Evolutionary conservation across 805 yeast genomes (phyloP), one percentile per base, ranked within the genome.

Genomic region (Candida morakotiae): DNA sequence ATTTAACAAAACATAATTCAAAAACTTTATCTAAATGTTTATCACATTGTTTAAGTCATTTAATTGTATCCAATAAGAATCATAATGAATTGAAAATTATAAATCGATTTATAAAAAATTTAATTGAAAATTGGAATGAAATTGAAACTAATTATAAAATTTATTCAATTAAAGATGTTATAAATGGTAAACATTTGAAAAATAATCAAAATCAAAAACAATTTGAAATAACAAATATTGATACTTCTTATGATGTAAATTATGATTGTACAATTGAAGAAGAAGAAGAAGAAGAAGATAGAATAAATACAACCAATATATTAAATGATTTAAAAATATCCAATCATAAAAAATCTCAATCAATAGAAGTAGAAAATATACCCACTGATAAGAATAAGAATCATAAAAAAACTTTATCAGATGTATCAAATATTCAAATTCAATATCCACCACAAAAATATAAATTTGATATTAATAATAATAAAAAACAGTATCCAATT

Each of bases 21-120:
- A 36, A 49, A 8, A 50, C 71, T 5, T 44, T 75, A 16, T 60
- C 81, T 31, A 71, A 67, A 44, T 61, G 75, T 18, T 49, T 81
- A 29, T 65, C 75, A 7, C 77, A 81, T 14, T 70, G 82, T 10
- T 46, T 83, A 22, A 71, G 81, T 39, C 81, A 81, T 30, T 75
- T 74, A 45, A 36, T 56, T 18, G 41, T 57, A 10, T 57, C 63
- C 34, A 49, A 52, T n/a, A 54, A 53, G 15, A 71, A 67, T 41
- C 66, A 69, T 28, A 79, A 78, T 43, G 58, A 67, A 31, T 45
- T 71, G 6, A 63, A 73, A 6, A 66, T 81, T 13, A 77, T 81
- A 1, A 64, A 69, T 17, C 60, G 85, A 33, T 77, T 73, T 39
- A 57, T 79, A 15, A 71, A 69, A 38, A 78, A 75, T 41, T 45